Evolutionary conservation across 2,329 filamentous ascomycete species (phyloP).

Genomic region (Geoglossum cookeanum): DNA sequence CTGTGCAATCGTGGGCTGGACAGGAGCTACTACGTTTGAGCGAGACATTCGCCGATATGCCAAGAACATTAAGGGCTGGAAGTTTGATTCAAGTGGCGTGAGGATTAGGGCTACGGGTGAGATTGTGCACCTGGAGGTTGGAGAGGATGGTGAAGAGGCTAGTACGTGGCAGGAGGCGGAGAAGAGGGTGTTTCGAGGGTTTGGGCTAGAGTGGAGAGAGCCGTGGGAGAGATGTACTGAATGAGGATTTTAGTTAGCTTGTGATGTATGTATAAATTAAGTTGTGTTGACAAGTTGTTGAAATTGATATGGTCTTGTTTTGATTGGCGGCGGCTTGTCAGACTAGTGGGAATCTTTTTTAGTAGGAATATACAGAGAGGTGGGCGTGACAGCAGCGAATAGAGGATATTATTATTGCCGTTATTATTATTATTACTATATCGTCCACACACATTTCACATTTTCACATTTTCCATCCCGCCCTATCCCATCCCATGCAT

Average conservation of each 20-base stretch:
- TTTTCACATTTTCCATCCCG: no score
- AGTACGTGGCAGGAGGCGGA: constrained; percentile 32
- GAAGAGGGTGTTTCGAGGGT: constrained; percentile 55
- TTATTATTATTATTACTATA: no score
- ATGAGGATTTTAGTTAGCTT: constrained; percentile 18
- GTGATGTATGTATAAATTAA: no score
- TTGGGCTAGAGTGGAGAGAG: constrained; percentile 48
- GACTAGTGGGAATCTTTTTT: no score
- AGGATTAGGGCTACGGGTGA: constrained; percentile 44
- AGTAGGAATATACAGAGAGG: no score
- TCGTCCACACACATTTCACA: no score
- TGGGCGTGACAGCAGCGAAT: no score
- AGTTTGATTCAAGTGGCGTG: constrained; percentile 83
- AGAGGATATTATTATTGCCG: no score
- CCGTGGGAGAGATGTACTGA: constrained; percentile 51
- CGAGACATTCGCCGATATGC: constrained; percentile 67
- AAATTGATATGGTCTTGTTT: no score
- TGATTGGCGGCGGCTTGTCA: no score
- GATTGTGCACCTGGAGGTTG: constrained; percentile 49
- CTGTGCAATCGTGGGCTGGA: constrained; percentile 78
- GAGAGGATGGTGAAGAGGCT: constrained; percentile 15
- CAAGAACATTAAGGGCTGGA: constrained; percentile 50
- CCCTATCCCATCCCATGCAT: no score
- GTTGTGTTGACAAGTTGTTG: no score
- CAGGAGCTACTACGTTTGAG: constrained; percentile 75